Evolutionary conservation across 352 stramenopile species (phyloP), one percentile per base, ranked within the genome.

Genomic region (Phytophthora idaei): DNA sequence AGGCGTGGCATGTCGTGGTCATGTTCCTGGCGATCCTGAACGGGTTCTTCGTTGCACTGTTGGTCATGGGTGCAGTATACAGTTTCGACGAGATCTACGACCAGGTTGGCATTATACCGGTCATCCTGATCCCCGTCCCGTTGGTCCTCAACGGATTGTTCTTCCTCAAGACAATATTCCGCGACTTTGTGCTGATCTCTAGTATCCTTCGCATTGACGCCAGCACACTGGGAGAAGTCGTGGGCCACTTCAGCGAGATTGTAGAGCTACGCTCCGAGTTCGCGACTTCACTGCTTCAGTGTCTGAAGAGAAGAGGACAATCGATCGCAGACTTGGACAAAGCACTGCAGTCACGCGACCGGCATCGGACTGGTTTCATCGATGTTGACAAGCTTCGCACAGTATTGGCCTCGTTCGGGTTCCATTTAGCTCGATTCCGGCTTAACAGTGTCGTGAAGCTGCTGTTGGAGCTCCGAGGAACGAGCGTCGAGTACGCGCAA

Each of bases 11-110:
- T 41, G 87, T 90, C 56, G 12, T 76, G 2, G 68, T 92, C 59
- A 77, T 86, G 64, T 63, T 77, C 17, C 52, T 89, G 29, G 64
- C 85, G 17, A 87, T 92, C 64, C 47, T 92, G 25, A 92, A 92
- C 48, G 83, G 64, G 0, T 79, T 92, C 57, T 89, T 85, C 61
- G 17, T 75, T n/a, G 79, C 78, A 15, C 69, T 90, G 8, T 59
- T 90, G 6, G 67, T 79, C n/a, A 80, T 89, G 65, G 85, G 81
- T n/a, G 67, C 87, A 4, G 54, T 89, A 10, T 88, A 88, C 67
- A 73, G 77, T 42, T 61, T 89, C 8, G 46, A 74, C 41, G 49
- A 68, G 11, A 69, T 77, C 4, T 68, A 68, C 36, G 52, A 67
- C 46, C 11, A 68, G 21, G 55, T 69, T 11, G 66, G 73, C 11